Evolutionary conservation across 331 rosid genomes (phyloP).

Genomic region (Quercus phellos): DNA sequence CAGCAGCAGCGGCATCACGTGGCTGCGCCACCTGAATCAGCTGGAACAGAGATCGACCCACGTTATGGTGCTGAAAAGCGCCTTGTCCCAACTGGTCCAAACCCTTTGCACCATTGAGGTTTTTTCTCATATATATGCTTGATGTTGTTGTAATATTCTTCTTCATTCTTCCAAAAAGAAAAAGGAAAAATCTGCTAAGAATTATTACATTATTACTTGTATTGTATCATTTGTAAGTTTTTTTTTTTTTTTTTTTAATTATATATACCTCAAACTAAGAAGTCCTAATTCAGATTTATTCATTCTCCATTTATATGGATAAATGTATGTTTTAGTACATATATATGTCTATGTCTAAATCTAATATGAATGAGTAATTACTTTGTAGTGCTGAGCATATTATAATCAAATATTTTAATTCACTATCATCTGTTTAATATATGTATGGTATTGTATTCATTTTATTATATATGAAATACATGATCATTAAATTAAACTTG

Average conservation of each 20-base stretch:
- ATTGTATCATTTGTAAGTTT: slow-evolving; percentile 12
- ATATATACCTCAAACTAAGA: slow-evolving; percentile 7
- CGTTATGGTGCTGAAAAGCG: slow-evolving; percentile 67
- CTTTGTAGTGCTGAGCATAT: background rate
- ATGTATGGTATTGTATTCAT: slow-evolving; percentile 1
- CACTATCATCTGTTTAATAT: too few relatives aligned
- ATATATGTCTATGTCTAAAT: background rate
- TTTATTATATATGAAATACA: background rate
- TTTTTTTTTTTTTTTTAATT: background rate
- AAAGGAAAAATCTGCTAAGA: slow-evolving; percentile 15
- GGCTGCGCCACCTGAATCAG: slow-evolving; percentile 2
- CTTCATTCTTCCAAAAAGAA: slow-evolving; percentile 20
- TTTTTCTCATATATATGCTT: slow-evolving; percentile 15
- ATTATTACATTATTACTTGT: slow-evolving; percentile 22
- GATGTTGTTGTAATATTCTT: slow-evolving; percentile 37
- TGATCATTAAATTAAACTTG: too few relatives aligned
- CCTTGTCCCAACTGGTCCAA: slow-evolving; percentile 88
- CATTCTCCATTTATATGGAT: background rate
- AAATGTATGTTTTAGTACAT: background rate
- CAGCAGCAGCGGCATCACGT: slow-evolving; percentile 9
- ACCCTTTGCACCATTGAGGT: slow-evolving; percentile 84
- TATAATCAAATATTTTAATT: background rate
- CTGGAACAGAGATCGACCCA: slow-evolving; percentile 44
- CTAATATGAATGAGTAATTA: background rate
- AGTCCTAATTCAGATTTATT: slow-evolving; percentile 5